Evolutionary conservation across 1,284 basidiomycete genomes (phyloP), one percentile per base, ranked within the genome.

Genomic region (Ustilago bromivora): DNA sequence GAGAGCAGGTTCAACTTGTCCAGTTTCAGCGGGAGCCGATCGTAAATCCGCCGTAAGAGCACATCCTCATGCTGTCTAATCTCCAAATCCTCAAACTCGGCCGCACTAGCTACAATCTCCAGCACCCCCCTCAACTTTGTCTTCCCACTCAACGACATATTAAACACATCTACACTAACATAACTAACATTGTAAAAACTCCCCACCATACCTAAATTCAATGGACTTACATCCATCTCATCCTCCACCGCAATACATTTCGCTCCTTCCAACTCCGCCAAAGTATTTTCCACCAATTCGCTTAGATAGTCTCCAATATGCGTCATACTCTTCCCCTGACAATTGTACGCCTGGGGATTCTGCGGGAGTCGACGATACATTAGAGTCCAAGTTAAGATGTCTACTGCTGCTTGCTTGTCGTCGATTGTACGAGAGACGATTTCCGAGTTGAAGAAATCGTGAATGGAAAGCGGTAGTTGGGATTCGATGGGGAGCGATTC

Each of bases 391-490:
- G 94, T 96, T 71, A 96, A 87, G 79, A 95, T 95, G 86, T 96
- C 94, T 34, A 84, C 76, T 0, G 82, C 80, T 8, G 77, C 78
- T 54, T 85, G 84, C 66, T 85, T 85, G 76, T 85, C 83, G 88
- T 98, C 96, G 72, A 99, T 97, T 4, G 96, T 99, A 88, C 95
- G 95, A 35, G 98, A 94, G 12, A 96, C 96, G 78, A 99, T 97
- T 88, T 99, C 97, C 1, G 96, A 94, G 73, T 99, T 91, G 91
- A 99, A 98, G 87, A 98, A 98, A 87, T 99, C 97, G 83, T 98
- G 96, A 94, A 88, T 85, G 57, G 76, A 82, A 28, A 71, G 55
- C n/a, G 75, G 60, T 4, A 86, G 71, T n/a, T 65, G 54, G 92
- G 90, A 86, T 93, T 99, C 96, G 80, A 99, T 95, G 3, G 97